Base-by-base conservation (phyloP, 345 rosid genomes). In the Noccaea bulbosa region DNA sequence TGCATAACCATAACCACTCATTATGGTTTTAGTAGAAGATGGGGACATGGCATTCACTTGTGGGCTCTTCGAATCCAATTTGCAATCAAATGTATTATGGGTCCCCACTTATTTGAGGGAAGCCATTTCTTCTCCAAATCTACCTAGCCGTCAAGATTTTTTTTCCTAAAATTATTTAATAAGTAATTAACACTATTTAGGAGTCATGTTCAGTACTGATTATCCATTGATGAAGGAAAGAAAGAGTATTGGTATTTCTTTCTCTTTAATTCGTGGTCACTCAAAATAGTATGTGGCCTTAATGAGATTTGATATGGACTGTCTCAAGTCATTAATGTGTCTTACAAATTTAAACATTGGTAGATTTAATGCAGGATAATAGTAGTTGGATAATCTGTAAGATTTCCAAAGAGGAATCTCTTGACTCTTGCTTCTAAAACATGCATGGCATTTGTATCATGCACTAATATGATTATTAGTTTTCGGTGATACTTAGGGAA, bases 41-140 rank as follows among this genome's bases (percentile, higher is more conserved):
- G 57, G 80, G 70, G 83, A 83, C 82, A 68, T 11, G 44, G 44
- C 83, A 75, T 70, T 8, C 52, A 52, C 60, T 48, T 65, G 70
- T 67, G 80, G 82, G 84, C 38, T 78, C 77, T 56, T 16, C 43
- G 67, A 85, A 85, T 81, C 85, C 78, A 58, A 59, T 73, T 44
- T 73, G 77, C 76, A 74, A 83, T 78, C 82, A 78, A 67, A 41
- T 32, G 59, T 72, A 30, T 72, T 8, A 73, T 78, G 81, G 87
- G 85, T 30, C 77, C 81, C 67, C 5, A 7, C 24, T 7, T 37
- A 24, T 24, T 20, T 45, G 15, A 11, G 35, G 49, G 35, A 55
- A 46, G 43, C 65, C 70, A 52, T 71, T 63, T 55, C 15, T 46
- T 55, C 50, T 72, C 20, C 49, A 72, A 24, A 45, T 63, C 34